Conservation (phyloP, 441 rosid genomes). For the Erysimum cheiri region DNA sequence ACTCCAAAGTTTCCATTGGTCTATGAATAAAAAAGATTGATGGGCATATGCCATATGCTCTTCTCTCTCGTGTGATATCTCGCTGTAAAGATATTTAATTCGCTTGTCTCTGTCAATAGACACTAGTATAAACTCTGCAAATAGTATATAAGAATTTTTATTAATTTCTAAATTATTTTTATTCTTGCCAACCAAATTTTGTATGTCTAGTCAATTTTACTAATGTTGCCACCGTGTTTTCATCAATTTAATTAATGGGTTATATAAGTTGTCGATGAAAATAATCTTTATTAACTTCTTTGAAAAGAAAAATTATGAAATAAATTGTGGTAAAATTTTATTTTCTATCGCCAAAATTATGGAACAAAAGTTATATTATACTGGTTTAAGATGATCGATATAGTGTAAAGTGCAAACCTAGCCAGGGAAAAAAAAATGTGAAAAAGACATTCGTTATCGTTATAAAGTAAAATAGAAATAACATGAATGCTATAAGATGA, state of each 20-base stretch:
- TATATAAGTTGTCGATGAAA: background rate
- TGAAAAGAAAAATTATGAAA: background rate
- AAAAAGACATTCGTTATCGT: background rate
- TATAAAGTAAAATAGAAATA: background rate
- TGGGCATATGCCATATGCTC: slow-evolving; percentile 13
- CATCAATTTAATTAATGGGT: background rate
- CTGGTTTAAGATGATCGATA: background rate
- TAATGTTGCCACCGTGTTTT: background rate
- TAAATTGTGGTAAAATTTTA: background rate
- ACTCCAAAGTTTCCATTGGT: slow-evolving; percentile 8
- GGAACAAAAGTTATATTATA: background rate
- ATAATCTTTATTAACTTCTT: background rate
- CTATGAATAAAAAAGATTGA: slow-evolving; percentile 5
- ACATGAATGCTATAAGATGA: background rate
- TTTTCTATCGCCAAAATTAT: background rate
- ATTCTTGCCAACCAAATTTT: background rate
- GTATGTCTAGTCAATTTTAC: background rate
- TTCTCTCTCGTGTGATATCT: slow-evolving; percentile 24
- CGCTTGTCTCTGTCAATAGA: slow-evolving; percentile 23
- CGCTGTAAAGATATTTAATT: slow-evolving; percentile 22
- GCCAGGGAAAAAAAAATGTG: background rate
- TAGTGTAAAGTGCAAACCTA: background rate
- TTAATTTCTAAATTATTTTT: background rate
- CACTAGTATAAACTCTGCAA: background rate
- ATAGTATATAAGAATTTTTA: background rate